These are phyloP conservation scores for Clarireedia sp. DNA, from an alignment of 2,329 filamentous ascomycete species.

Conservation along the genomic window DNA sequence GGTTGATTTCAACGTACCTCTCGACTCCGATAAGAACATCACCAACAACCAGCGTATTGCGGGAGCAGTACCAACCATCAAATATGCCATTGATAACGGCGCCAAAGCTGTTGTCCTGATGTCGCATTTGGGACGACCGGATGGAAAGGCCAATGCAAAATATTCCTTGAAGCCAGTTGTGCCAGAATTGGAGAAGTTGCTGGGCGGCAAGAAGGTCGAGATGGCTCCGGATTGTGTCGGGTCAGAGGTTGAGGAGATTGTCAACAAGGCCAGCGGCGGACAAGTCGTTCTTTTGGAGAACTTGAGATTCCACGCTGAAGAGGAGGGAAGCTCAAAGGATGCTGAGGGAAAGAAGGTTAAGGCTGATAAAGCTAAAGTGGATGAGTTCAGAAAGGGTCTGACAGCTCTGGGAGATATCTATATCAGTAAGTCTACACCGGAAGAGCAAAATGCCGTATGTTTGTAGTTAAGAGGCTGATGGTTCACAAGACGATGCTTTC, in stretches of 20 bases:
- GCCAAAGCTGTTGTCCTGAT: constrained; percentile 93
- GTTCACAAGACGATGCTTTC: constrained; percentile 76
- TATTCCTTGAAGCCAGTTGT: constrained; percentile 93
- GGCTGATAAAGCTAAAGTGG: constrained; percentile 88
- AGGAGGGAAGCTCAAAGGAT: constrained; percentile 95
- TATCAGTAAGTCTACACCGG: constrained; percentile 61
- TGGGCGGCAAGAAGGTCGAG: constrained; percentile 68
- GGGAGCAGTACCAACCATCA: constrained; percentile 90
- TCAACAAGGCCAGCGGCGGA: constrained; percentile 73
- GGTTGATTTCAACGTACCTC: constrained; percentile 99
- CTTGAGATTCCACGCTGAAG: constrained; percentile 94
- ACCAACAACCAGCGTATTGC: constrained; percentile 99
- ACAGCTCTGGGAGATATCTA: constrained; percentile 93
- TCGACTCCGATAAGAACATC: constrained; percentile 85
- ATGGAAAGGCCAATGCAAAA: constrained; percentile 83
- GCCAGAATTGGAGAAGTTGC: constrained; percentile 82
- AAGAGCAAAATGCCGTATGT: constrained; percentile 14
- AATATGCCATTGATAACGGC: constrained; percentile 81
- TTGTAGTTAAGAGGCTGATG: neutral
- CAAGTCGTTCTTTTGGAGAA: constrained; percentile 92
- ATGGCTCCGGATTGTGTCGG: constrained; percentile 90
- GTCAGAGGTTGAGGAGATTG: constrained; percentile 78
- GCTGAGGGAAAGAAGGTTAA: constrained; percentile 94
- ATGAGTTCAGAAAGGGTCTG: constrained; percentile 88
- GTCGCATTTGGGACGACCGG: constrained; percentile 95